These are phyloP conservation scores for Fraxinus velutina DNA, from an alignment of 305 asterid species.

Conservation along the genomic window DNA sequence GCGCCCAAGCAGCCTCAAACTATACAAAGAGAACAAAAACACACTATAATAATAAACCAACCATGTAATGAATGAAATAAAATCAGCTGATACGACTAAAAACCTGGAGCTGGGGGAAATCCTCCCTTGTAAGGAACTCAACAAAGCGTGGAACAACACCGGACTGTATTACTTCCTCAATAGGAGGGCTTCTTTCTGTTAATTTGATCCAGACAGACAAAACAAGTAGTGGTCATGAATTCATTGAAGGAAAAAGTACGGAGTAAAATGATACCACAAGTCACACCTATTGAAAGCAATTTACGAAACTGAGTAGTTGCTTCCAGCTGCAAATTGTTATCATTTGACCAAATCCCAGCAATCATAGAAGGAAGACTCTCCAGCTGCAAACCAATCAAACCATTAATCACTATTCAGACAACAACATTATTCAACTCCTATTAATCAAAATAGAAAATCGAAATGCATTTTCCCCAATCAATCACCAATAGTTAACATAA, in stretches of 20 bases:
- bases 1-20: slow-evolving; percentile 99
- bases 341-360: slow-evolving; percentile 68
- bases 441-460: not conserved
- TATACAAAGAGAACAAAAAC: slow-evolving; percentile 28
- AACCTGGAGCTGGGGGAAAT: slow-evolving; percentile 83
- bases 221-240: slow-evolving; percentile 1
- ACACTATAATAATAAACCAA: slow-evolving; percentile 4
- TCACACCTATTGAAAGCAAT: slow-evolving; percentile 74
- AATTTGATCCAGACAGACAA: slow-evolving; percentile 1
- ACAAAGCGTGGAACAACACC: slow-evolving; percentile 92
- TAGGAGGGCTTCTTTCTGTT: slow-evolving; percentile 82
- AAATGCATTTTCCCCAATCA: not conserved
- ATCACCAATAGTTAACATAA: not conserved
- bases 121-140: slow-evolving; percentile 74
- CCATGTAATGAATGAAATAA: not conserved
- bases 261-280: not conserved
- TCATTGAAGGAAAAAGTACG: not conserved
- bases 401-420: not conserved
- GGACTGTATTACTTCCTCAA: slow-evolving; percentile 88
- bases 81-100: not conserved
- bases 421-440: not conserved
- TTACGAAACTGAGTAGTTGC: slow-evolving; percentile 78
- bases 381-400: slow-evolving; percentile 43
- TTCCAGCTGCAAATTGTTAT: slow-evolving; percentile 64
- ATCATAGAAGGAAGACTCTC: slow-evolving; percentile 79